A percentile compares a stretch with the other conserved stretches of the same genome.
Evolutionary conservation across 257 asterid genomes (phyloP).

Genomic region (Lycium ferocissimum): DNA sequence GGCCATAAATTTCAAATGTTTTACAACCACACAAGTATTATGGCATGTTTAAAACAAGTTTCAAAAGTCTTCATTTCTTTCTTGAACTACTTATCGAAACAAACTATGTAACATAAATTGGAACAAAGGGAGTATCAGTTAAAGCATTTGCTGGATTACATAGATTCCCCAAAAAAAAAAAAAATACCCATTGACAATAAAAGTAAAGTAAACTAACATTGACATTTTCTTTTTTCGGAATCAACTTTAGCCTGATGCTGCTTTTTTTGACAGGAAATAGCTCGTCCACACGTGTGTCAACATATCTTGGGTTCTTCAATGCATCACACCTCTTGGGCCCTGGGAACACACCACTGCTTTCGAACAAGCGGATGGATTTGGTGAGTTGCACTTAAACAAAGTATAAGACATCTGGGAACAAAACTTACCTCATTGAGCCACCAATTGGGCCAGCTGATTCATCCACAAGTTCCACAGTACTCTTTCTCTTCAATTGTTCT

Average conservation of each 20-base stretch:
- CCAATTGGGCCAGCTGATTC: conserved; percentile 50
- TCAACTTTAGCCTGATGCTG: conserved; percentile 56
- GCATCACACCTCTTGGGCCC: conserved; percentile 57
- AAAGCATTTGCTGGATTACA: not conserved
- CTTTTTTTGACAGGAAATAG: conserved; percentile 70
- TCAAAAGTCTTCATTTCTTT: not conserved
- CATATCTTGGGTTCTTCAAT: conserved; percentile 56
- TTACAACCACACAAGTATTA: not conserved
- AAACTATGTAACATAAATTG: not conserved
- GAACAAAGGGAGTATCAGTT: not conserved
- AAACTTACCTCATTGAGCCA: conserved; percentile 52
- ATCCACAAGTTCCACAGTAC: conserved; percentile 48
- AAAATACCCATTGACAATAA: not conserved
- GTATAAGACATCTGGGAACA: conserved; percentile 23
- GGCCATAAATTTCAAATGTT: not conserved
- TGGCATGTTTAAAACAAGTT: not conserved
- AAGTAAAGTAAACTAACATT: conserved; percentile 54
- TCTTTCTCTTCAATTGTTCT: conserved; percentile 74
- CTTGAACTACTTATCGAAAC: not conserved
- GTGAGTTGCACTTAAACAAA: conserved; percentile 27
- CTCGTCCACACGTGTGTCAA: conserved; percentile 65
- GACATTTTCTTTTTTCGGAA: conserved; percentile 53
- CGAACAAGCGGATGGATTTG: conserved; percentile 28
- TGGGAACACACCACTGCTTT: conserved; percentile 57
- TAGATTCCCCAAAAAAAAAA: not conserved